Base-by-base conservation (phyloP, 441 rosid species). In the Gossypium aridum region DNA sequence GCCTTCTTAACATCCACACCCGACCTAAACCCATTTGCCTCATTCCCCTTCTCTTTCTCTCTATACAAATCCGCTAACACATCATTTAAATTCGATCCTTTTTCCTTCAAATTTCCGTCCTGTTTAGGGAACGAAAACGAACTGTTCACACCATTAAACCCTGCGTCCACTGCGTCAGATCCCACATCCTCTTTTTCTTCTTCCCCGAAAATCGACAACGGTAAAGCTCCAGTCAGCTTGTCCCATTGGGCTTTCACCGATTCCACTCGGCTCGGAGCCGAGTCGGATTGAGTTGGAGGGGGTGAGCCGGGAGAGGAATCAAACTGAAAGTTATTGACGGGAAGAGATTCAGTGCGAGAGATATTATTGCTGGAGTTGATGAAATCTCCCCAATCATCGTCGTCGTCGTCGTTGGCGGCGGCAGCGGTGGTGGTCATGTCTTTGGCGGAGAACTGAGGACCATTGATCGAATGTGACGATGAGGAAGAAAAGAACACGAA, bases 371-470 rank as follows among this genome's bases (percentile, higher is more conserved):
- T 75, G 57, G 86, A 80, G 28, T 78, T 69, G 62, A 89, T 81
- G 79, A 92, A 94, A 67, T 91, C 98, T 72, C 94, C 89, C 98
- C 98, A 94, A 70, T 86, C 86, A 34, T 86, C 87, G 14, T 83
- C 96, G 5, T 77, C 84, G 69, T 37, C 63, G 8, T 12, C 64
- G 64, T 10, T 9, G 34, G 63, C 17, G 64, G 56, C 23, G 74
- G 66, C 25, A 66, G 8, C 54, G 22, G 2, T n/a, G 51, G 22
- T 13, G 17, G 10, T 7, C 20, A 17, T 9, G 9, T 12, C 16
- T 5, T 59, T 25, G 51, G 47, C 53, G 74, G 79, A 71, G 76
- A 76, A 79, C 84, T 81, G 79, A 3, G 71, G 82, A 65, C 82
- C 91, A 81, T 71, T 86, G 79, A 71, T 75, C 65, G 66, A 80